Evolutionary conservation across 176 grass and related monocot genomes (phyloP), one percentile per base, ranked within the genome.

Genomic region (Metroxylon sagu): DNA sequence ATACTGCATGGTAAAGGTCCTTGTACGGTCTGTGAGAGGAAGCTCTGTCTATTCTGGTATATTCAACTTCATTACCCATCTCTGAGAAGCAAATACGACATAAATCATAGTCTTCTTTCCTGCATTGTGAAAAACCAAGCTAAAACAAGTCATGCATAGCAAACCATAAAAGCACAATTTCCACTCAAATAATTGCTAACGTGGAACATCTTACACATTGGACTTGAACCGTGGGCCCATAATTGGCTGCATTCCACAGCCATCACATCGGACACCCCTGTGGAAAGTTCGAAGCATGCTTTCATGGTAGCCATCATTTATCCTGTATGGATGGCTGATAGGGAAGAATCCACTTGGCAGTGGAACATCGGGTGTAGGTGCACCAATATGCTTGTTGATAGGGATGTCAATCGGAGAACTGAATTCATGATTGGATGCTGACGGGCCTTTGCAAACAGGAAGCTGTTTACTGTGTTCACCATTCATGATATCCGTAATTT

Each of bases 381-480:
- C 18, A 19, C 52, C 18, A 49, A 16, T 2, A 16, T 52, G 49
- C 28, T 59, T 53, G 4, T 50, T 26, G 0, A 16, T 6, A 16
- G 18, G 19, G 35, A 16, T 3, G 51, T 14, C 19, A 6, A 48
- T 29, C 3, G 4, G 4, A 54, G 29, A 48, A 48, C 18, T 10
- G 21, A 55, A 54, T 48, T n/a, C 59, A 31, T 25, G 18, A 26
- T 17, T 30, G n/a, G 16, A 8, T 31, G 10, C 18, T 50, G 49
- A 62, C 54, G 28, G 14, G 16, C n/a, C 6, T 26, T 15, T 52
- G 60, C 18, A 29, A 3, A 15, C n/a, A 19, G 70, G 28, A 16
- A 62, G 2, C 23, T 71, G 68, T 28, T 63, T 61, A 17, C 6
- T 29, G 16, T 25, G 63, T 19, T 62, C 4, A 63, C 27, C 59